These are phyloP conservation scores for Beauveria sp. DNA, from an alignment of 2,329 filamentous ascomycete genomes.

Conservation along the genomic window DNA sequence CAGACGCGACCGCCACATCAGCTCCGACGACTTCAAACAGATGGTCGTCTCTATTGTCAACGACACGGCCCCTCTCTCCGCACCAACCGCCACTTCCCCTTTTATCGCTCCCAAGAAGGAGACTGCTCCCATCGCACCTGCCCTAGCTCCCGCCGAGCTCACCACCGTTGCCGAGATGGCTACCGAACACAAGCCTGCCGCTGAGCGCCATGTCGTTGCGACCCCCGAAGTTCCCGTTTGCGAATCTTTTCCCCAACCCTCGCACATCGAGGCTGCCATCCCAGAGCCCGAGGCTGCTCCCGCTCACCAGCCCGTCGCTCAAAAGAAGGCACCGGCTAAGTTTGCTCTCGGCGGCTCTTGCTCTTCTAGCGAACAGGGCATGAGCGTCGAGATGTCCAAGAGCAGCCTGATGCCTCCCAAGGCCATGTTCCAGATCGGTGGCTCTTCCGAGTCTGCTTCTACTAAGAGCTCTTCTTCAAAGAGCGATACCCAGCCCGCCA, in stretches of 20 bases:
- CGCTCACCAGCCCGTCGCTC: slow-evolving; percentile 58
- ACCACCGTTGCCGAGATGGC: slow-evolving; percentile 34
- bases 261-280: slow-evolving; percentile 46
- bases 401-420: slow-evolving; percentile 25
- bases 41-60: slow-evolving; percentile 92
- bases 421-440: slow-evolving; percentile 45
- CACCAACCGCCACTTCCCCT: slow-evolving; percentile 23
- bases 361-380: slow-evolving; percentile 56
- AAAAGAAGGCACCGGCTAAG: slow-evolving; percentile 52
- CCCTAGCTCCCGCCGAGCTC: slow-evolving; percentile 27
- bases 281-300: slow-evolving; percentile 53
- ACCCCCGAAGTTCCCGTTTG: slow-evolving; percentile 57
- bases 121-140: slow-evolving; percentile 20
- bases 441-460: slow-evolving; percentile 64
- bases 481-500: slow-evolving; percentile 41
- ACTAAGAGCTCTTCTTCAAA: slow-evolving; percentile 57
- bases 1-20: slow-evolving; percentile 81
- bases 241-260: slow-evolving; percentile 39
- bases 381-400: slow-evolving; percentile 39
- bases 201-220: slow-evolving; percentile 29
- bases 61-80: slow-evolving; percentile 58
- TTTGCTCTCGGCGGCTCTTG: slow-evolving; percentile 76
- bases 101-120: slow-evolving; percentile 41
- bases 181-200: slow-evolving; percentile 25
- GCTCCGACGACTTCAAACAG: slow-evolving; percentile 86